A percentile compares a stretch with the other conserved stretches of the same genome.
Evolutionary conservation across 2,329 filamentous ascomycete genomes (phyloP).

Genomic region (Ciborinia camelliae): DNA sequence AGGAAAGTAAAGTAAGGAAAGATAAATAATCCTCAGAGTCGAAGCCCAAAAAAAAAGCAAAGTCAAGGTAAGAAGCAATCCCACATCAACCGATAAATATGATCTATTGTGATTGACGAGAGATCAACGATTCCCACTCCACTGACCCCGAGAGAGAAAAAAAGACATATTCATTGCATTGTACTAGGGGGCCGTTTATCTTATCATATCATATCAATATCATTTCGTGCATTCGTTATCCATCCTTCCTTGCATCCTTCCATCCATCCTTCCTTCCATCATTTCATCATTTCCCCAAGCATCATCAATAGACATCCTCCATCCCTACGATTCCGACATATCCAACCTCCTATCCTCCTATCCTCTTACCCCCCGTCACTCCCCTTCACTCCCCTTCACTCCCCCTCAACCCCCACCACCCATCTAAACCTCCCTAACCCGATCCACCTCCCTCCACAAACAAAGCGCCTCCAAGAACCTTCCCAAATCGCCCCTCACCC

Average conservation of each 20-base stretch:
- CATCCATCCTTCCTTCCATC: background rate
- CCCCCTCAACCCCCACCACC: background rate
- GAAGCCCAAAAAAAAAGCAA: too few species aligned
- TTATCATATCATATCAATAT: background rate
- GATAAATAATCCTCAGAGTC: too few species aligned
- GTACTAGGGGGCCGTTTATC: background rate
- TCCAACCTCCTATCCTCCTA: background rate
- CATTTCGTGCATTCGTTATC: background rate
- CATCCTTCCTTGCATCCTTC: background rate
- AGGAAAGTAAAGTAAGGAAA: too few species aligned
- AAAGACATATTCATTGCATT: too few species aligned
- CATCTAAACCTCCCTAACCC: conserved; percentile 48
- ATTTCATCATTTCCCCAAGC: background rate
- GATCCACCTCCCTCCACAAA: conserved; percentile 57
- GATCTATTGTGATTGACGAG: too few species aligned
- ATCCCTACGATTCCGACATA: too few species aligned
- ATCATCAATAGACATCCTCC: too few species aligned
- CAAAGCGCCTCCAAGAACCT: conserved; percentile 71
- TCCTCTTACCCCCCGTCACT: too few species aligned
- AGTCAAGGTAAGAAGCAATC: too few species aligned
- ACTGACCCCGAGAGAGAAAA: too few species aligned
- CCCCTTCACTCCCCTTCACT: background rate
- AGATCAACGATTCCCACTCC: too few species aligned
- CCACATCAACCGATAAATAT: too few species aligned
- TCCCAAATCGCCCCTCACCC: conserved; percentile 73